Conservation (phyloP, 2,329 filamentous ascomycete genomes). For the Phialophora macrospora region DNA sequence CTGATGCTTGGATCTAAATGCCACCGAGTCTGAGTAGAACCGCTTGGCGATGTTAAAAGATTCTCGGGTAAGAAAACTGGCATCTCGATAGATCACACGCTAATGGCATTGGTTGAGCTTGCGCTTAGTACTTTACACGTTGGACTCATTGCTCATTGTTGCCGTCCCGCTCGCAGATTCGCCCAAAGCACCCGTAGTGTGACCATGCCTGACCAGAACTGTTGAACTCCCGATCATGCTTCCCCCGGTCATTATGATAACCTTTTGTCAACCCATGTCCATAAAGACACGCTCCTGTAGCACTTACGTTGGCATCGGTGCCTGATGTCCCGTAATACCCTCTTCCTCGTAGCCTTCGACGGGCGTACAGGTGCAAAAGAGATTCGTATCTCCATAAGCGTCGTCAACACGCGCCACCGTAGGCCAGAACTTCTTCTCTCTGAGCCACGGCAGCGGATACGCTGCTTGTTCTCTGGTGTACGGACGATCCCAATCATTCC, state of each 20-base stretch:
- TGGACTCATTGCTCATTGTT: constrained; percentile 6
- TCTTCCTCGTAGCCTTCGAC: constrained; percentile 61
- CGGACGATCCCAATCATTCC: constrained; percentile 77
- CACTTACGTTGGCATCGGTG: constrained; percentile 30
- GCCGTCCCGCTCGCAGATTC: background rate
- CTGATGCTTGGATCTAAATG: no score
- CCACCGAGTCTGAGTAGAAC: no score
- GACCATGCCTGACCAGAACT: constrained; percentile 9
- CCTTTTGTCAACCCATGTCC: no score
- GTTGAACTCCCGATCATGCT: constrained; percentile 12
- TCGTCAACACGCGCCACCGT: constrained; percentile 85
- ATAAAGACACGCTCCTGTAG: background rate
- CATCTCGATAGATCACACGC: background rate
- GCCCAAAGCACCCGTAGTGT: background rate
- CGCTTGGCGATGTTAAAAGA: no score
- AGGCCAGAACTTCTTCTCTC: constrained; percentile 98
- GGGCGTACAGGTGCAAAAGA: constrained; percentile 92
- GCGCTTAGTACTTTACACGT: background rate
- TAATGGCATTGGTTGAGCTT: constrained; percentile 3
- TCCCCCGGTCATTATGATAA: background rate
- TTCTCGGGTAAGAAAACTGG: background rate
- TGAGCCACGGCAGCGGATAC: constrained; percentile 79
- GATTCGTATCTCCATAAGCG: constrained; percentile 86
- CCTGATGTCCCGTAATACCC: constrained; percentile 27
- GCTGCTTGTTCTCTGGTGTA: constrained; percentile 84